Conservation (phyloP, 2,329 filamentous ascomycete genomes). For the Simplicillium aogashimaense region DNA sequence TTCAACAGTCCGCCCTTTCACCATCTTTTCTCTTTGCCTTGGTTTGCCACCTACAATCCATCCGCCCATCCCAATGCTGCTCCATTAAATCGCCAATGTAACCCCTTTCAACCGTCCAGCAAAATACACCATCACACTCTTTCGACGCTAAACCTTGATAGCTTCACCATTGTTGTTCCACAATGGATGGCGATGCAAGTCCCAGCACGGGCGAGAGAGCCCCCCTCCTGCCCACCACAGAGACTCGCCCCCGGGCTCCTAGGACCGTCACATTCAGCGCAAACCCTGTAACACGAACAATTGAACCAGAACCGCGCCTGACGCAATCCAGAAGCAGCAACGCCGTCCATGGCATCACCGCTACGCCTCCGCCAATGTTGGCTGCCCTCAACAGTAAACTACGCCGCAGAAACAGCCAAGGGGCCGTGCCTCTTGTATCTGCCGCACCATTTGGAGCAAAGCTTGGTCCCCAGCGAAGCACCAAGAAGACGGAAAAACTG, state of each 20-base stretch:
- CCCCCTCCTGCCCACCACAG: slow-evolving; percentile 22
- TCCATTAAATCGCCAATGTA: no score
- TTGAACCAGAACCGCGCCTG: slow-evolving; percentile 34
- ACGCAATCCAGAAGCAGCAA: slow-evolving; percentile 11
- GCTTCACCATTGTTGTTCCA: no score
- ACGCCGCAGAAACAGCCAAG: slow-evolving; percentile 75
- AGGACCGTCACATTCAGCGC: slow-evolving; percentile 73
- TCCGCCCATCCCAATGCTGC: no score
- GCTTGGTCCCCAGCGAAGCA: slow-evolving; percentile 88
- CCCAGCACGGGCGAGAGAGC: slow-evolving; percentile 18
- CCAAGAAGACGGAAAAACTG: slow-evolving; percentile 91
- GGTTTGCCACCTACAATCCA: no score
- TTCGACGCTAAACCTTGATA: no score
- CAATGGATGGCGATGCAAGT: no score
- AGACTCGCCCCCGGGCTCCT: slow-evolving; percentile 30
- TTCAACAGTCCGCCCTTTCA: no score
- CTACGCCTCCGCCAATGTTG: slow-evolving; percentile 48
- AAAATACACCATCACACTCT: no score
- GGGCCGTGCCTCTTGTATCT: slow-evolving; percentile 30
- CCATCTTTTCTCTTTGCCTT: no score
- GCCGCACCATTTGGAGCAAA: slow-evolving; percentile 43
- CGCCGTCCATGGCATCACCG: slow-evolving; percentile 21
- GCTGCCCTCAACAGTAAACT: slow-evolving; percentile 81
- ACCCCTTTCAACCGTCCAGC: no score
- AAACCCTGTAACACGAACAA: slow-evolving; percentile 52